Evolutionary conservation across 305 asterid species (phyloP), one percentile per base, ranked within the genome.

Genomic region (Ruellia speciosa): DNA sequence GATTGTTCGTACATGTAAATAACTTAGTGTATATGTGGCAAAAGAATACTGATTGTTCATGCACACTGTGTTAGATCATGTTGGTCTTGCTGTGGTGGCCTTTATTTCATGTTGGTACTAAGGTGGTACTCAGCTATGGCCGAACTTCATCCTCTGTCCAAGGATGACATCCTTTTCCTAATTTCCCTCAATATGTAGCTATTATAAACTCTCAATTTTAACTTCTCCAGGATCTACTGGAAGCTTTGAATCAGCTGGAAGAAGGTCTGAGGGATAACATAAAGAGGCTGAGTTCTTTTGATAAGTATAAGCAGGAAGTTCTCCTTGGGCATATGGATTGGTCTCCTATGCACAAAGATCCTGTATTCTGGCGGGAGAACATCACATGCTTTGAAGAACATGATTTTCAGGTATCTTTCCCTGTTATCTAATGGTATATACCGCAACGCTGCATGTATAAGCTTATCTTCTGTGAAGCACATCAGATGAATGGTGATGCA

Each of bases 271-370:
- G 77, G 54, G 86, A 71, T 56, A 85, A 72, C 82, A 87, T 87
- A 62, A 85, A 87, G 81, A 74, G 68, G 68, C 80, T 85, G 49
- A 90, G 96, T 75, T 87, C 95, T 59, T 87, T 79, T 13, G 96
- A 90, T 41, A 81, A 80, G 79, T 87, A 85, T 74, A 87, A 87
- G 80, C 95, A 85, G 75, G 96, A 90, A 72, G 84, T 85, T 64
- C 88, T 90, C 58, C 97, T 87, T 49, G 96, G 95, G 40, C 94
- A 76, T 75, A 95, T 90, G 65, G 94, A 90, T 73, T 90, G 97
- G 96, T 77, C 92, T 12, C 96, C 94, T 5, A 81, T 87, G 97
- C 96, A 90, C 77, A 87, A 85, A 65, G 96, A 87, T 77, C 87
- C 89, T 35, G 46, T 71, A 45, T 90, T 90, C 87, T 87, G 96